Base-by-base conservation (phyloP, 2,329 filamentous ascomycete species). In the Talaromyces sp. region DNA sequence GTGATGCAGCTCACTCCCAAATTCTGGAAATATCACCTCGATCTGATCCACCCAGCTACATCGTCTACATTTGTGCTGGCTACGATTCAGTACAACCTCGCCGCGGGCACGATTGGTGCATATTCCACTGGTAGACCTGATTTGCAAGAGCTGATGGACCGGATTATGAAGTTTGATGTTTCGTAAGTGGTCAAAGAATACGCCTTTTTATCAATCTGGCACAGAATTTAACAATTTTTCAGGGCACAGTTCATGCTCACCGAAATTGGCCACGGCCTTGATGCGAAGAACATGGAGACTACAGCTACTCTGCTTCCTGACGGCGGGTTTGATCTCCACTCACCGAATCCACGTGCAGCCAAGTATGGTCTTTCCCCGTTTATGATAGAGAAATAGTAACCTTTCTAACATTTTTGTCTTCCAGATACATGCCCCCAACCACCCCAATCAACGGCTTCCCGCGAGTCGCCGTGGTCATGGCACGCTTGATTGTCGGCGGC, bases 21-120 rank as follows among this genome's bases (percentile, higher is more conserved):
- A 22, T 62, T 62, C 11, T 62, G 57, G 57, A 49, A 62, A 36
- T 28, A 56, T 2, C 61, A 62, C 27, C 22, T 36, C 1, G 61
- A 62, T 28, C 11, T 62, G 27, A 57, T 96, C 92, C 75, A 96
- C 93, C 65, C 96, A 91, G 80, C 96, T 92, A 72, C 96, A 96
- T 65, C 89, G 92, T 79, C 96, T 91, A 92, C 92, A 96, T 49
- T 90, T 52, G 66, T 59, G 11, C 49, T 65, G 3, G 53, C 66
- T 5, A 65, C 59, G 11, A 66, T 68, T 10, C 68, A 69, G 9
- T 64, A 59, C 44, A 69, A 69, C 51, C 59, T 68, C 0, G 62
- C 64, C 10, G 67, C 63, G 10, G 66, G 67, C 3, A 69, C 66
- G 1, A 54, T 68, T n/a, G 67, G 66, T 4, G 56, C 62, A 0